Evolutionary conservation across 768 basidiomycete species (phyloP).

Genomic region (Strobilomyces confusus): DNA sequence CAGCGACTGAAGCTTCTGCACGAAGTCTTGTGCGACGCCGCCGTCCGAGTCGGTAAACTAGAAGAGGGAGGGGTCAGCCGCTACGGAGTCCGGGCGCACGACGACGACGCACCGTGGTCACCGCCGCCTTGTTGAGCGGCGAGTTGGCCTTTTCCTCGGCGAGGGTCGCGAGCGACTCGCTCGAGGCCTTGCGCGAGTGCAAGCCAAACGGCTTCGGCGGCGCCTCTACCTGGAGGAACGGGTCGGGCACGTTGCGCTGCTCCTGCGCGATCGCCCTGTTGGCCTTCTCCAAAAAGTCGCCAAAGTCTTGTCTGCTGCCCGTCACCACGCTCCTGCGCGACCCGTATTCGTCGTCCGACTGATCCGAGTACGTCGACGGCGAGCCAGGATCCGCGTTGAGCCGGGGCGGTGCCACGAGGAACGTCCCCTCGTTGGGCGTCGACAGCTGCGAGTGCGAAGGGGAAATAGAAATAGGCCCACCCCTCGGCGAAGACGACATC

Average conservation of each 20-base stretch:
- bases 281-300: slow-evolving; percentile 80
- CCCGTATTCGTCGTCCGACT: slow-evolving; percentile 61
- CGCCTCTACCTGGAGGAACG: slow-evolving; percentile 64
- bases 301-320: slow-evolving; percentile 47
- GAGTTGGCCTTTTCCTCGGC: slow-evolving; percentile 89
- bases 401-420: slow-evolving; percentile 34
- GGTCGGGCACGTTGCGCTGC: slow-evolving; percentile 75
- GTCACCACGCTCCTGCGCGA: slow-evolving; percentile 32
- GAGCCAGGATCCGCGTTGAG: slow-evolving; percentile 28
- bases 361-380: slow-evolving; percentile 41
- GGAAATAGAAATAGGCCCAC: slow-evolving; percentile 49
- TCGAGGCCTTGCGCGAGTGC: slow-evolving; percentile 77
- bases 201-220: slow-evolving; percentile 74
- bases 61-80: slow-evolving; percentile 1
- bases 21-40: slow-evolving; percentile 86
- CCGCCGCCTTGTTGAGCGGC: slow-evolving; percentile 91
- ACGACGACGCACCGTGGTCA: slow-evolving; percentile 60
- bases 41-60: slow-evolving; percentile 94
- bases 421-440: slow-evolving; percentile 42
- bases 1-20: slow-evolving; percentile 74
- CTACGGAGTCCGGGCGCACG: neutral
- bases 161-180: slow-evolving; percentile 90
- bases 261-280: slow-evolving; percentile 81
- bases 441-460: slow-evolving; percentile 63
- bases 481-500: slow-evolving; percentile 34